Evolutionary conservation across 441 rosid species (phyloP), one percentile per base, ranked within the genome.

Genomic region (Pelargonium citronellum): DNA sequence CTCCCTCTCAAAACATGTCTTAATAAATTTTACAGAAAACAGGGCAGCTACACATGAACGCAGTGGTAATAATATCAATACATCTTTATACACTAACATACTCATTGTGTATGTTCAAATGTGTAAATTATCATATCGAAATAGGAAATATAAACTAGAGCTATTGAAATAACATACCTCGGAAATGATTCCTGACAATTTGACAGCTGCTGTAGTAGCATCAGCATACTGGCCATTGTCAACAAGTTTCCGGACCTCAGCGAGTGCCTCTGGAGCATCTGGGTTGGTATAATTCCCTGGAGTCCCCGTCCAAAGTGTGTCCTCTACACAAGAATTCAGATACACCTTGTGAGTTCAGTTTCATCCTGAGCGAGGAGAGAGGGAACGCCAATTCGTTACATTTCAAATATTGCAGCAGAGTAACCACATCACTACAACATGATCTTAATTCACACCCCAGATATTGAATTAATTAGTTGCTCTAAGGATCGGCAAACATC

Each of bases 241-340:
- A 53, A 94, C 96, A 55, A 94, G 96, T 67, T 75, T 83, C 78
- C 97, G 85, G 34, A 94, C 96, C 73, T 68, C 80, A 15, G 89
- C 73, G 37, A 89, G 81, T 66, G 92, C 95, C 69, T 72, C 83
- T 0, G 87, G 91, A 8, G 87, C 97, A 61, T 79, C 75, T 0
- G 88, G 88, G 67, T 91, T 78, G 6, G 90, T 85, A 66, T 94
- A 90, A 70, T 90, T 75, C 17, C 88, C 90, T 0, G 97, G 95
- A 37, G 69, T 74, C 66, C 98, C 97, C 1, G 96, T 91, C 96
- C 96, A 94, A 5, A 91, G 83, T 0, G 96, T 91, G 73, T 91
- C 98, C 86, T 91, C 96, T 94, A 70, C 74, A 82, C 67, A 77
- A n/a, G 20, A 72, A 68, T 60, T 53, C 67, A 66, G 8, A 44